Evolutionary conservation across 176 grass and related monocot genomes (phyloP), one percentile per base, ranked within the genome.

Genomic region (Eragrostis nindensis): DNA sequence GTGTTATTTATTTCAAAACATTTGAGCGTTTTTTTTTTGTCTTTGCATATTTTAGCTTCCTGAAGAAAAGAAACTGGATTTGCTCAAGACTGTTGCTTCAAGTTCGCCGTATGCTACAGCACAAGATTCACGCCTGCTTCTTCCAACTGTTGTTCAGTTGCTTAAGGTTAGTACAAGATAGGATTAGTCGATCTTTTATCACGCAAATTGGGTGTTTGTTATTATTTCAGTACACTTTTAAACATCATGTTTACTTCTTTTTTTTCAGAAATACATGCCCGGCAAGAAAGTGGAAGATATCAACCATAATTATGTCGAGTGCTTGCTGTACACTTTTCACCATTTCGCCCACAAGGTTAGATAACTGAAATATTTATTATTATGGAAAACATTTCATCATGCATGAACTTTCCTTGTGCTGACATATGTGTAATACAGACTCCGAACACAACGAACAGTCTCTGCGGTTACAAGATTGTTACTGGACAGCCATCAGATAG

Each of bases 381-480:
- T 82, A 67, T 85, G 55, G 82, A 69, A 44, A 41, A 21, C 5
- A 24, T 85, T 74, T 68, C 30, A 60, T 75, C 22, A 16, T 43
- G 53, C 27, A 79, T 53, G 66, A 46, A 16, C 27, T 75, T 62
- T 52, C 40, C 52, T 68, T 77, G 47, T 84, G 71, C 62, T 89
- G 39, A 89, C 15, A 72, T 52, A 61, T 73, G 49, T 88, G 54
- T 55, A 70, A 80, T 90, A 62, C 74, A 99, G 96, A 95, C 93
- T 73, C 96, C 96, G 77, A 99, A 99, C 76, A 93, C 93, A 15
- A 99, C 96, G 53, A 99, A 99, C 70, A 99, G 93, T 84, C 89
- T 99, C 50, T 99, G 93, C 65, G 96, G 96, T 66, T 99, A 95
- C 89, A 99, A 91, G 88, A 99, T 99, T 61, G 96, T 99, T 74